These are phyloP conservation scores for Colletotrichum tofieldiae DNA, from an alignment of 2,329 filamentous ascomycete species.

Conservation along the genomic window DNA sequence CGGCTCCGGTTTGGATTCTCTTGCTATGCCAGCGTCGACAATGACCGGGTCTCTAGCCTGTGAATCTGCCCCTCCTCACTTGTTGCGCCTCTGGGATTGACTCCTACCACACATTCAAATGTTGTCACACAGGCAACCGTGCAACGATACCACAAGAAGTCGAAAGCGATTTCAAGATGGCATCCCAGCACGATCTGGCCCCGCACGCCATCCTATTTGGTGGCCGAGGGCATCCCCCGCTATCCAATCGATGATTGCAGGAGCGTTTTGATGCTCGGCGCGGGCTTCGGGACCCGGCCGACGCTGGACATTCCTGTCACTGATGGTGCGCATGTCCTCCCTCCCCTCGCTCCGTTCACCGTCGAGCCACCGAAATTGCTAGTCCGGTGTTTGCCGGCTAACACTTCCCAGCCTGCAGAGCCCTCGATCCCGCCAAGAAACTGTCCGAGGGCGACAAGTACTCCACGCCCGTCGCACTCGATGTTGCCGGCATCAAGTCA, in stretches of 20 bases:
- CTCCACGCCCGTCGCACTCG: constrained; percentile 62
- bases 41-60: neutral
- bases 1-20: constrained; percentile 4
- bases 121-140: constrained; percentile 4
- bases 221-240: constrained; percentile 5
- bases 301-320: constrained; percentile 77
- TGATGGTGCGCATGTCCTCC: constrained; percentile 67
- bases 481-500: constrained; percentile 91
- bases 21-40: neutral
- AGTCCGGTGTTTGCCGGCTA: neutral
- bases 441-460: constrained; percentile 81
- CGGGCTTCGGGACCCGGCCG: constrained; percentile 74
- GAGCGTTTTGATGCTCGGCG: constrained; percentile 62
- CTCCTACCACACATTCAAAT: constrained; percentile 3
- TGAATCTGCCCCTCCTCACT: neutral
- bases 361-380: neutral
- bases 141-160: constrained; percentile 11
- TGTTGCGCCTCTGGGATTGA: constrained; percentile 2
- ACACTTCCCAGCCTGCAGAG: constrained; percentile 80
- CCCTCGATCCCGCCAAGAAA: constrained; percentile 81
- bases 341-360: neutral
- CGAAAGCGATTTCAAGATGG: constrained; percentile 25
- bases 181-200: constrained; percentile 30
- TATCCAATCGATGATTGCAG: constrained; percentile 8
- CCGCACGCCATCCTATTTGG: neutral